Evolutionary conservation across 1,284 basidiomycete genomes (phyloP), one percentile per base, ranked within the genome.

Genomic region (Heterobasidion irregulare): DNA sequence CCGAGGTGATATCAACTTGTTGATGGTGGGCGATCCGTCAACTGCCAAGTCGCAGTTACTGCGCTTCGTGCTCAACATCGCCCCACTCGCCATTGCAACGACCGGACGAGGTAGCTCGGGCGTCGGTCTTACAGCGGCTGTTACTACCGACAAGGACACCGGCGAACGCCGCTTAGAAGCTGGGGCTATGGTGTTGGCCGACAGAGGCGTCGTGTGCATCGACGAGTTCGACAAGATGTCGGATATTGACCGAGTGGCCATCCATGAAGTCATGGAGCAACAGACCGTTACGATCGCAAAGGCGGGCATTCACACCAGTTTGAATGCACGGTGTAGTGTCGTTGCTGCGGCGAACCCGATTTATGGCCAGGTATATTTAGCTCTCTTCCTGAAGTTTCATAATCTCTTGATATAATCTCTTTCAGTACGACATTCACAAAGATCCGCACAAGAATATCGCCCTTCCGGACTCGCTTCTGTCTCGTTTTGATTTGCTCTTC

Each of bases 151-250:
- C 75, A 92, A 91, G 70, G 97, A 99, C 68, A 99, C 97, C 15
- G 92, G 92, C 56, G 97, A 99, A 69, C 84, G 97, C 55, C 79
- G 96, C 57, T 82, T 99, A 50, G 97, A 99, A 74, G 97, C 96
- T 8, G 97, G 97, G 57, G 97, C 97, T 12, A 99, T 99, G 97
- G 97, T 99, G 36, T 84, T 99, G 50, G 97, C 97, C n/a, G 97
- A 99, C 71, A 86, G 95, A 59, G 97, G 97, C 18, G 94, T 99
- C 12, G 96, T 99, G 49, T 99, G 96, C 72, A 99, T 99, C 64
- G 97, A 99, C 72, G 96, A 99, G 73, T 99, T 99, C 66, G 96
- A 99, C 80, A 99, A 99, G 72, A 99, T 99, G 96, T 94, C 92
- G 35, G 97, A 99, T 64, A 82, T 98, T 61, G 96, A 99, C 74